Conservation (phyloP, 306 rosid species). For the Hippophae rhamnoides region DNA sequence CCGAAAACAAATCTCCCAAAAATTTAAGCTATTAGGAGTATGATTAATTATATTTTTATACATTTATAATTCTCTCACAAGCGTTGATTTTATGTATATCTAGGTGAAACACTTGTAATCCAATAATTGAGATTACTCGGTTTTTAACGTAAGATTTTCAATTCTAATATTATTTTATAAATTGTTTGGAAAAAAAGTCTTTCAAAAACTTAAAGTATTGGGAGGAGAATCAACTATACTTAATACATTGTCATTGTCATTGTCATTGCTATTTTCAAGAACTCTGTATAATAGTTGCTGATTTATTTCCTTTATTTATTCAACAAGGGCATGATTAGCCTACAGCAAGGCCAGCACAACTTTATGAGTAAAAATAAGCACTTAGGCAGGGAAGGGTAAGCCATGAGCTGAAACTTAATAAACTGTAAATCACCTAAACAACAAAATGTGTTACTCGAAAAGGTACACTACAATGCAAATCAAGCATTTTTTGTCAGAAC, state of each 20-base stretch:
- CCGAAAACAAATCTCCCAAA: neutral
- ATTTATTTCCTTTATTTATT: slow-evolving; percentile 82
- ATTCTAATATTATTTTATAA: no score
- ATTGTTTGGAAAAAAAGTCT: no score
- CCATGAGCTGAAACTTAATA: neutral
- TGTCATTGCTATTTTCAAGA: slow-evolving; percentile 53
- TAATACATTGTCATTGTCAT: neutral
- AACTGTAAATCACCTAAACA: neutral
- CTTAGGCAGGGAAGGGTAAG: neutral
- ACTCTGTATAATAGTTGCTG: slow-evolving; percentile 68
- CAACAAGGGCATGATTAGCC: slow-evolving; percentile 74
- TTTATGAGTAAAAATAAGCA: slow-evolving; percentile 1
- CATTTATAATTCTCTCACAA: no score
- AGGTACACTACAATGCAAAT: no score
- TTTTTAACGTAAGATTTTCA: no score
- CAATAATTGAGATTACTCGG: no score
- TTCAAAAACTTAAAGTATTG: no score
- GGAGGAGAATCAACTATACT: no score
- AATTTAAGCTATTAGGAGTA: no score
- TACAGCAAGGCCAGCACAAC: slow-evolving; percentile 30
- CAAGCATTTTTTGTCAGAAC: neutral
- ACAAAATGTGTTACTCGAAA: neutral
- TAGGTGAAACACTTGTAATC: no score
- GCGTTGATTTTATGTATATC: no score
- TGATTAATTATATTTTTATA: no score